A percentile compares a stretch with the other conserved stretches of the same genome.
These are phyloP conservation scores for Pleomassaria siparia DNA, from an alignment of 2,329 filamentous ascomycete genomes.

Conservation along the genomic window DNA sequence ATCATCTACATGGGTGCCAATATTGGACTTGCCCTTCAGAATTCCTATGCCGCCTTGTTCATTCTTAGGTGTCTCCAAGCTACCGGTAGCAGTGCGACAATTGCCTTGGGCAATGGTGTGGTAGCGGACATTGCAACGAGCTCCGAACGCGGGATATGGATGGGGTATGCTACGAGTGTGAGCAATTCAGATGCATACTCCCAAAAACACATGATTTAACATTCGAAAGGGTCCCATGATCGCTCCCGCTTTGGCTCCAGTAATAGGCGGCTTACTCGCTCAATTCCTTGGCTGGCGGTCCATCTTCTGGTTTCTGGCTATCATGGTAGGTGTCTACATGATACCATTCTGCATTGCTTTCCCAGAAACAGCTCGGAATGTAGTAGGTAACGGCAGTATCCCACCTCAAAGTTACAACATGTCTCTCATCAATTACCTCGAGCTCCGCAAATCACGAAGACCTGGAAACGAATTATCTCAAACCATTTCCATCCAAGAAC, in stretches of 20 bases:
- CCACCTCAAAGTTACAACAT: constrained; percentile 27
- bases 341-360: constrained; percentile 34
- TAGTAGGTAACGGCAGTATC: constrained; percentile 31
- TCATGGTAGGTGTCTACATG: constrained; percentile 37
- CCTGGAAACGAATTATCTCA: constrained; percentile 14
- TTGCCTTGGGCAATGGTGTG: constrained; percentile 45
- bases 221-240: constrained; percentile 42
- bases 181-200: constrained; percentile 6
- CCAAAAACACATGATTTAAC: constrained; percentile 9
- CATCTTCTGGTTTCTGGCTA: constrained; percentile 41
- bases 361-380: constrained; percentile 41
- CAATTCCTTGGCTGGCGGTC: constrained; percentile 35
- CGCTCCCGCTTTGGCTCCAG: constrained; percentile 23
- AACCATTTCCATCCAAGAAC: constrained; percentile 22
- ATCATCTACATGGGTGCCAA: constrained; percentile 47
- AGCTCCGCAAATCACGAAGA: constrained; percentile 30
- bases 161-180: constrained; percentile 59
- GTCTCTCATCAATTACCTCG: constrained; percentile 27
- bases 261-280: constrained; percentile 33
- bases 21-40: constrained; percentile 45
- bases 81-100: constrained; percentile 46
- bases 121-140: constrained; percentile 46
- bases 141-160: constrained; percentile 46
- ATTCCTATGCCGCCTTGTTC: constrained; percentile 45
- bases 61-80: constrained; percentile 48